Conservation (phyloP, 345 rosid species). For the Angophora floribunda region DNA sequence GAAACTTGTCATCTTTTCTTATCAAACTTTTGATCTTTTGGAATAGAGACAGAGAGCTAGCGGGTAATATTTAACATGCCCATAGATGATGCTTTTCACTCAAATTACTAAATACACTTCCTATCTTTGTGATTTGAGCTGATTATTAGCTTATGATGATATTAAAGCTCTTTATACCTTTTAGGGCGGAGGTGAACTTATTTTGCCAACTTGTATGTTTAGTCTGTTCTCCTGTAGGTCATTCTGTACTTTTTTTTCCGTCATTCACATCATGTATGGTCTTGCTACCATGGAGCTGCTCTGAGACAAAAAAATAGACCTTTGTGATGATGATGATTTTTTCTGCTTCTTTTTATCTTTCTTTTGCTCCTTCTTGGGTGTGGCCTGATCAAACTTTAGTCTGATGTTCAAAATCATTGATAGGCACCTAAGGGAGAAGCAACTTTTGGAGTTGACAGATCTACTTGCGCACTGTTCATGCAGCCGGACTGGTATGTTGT, state of each 20-base stretch:
- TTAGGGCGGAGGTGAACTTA: not conserved
- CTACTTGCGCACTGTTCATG: constrained; percentile 93
- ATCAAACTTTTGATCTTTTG: not conserved
- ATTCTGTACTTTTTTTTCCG: not conserved
- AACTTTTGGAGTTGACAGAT: constrained; percentile 57
- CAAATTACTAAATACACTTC: not conserved
- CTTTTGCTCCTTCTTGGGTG: not conserved
- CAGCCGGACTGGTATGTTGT: constrained; percentile 83
- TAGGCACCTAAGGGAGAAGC: constrained; percentile 82
- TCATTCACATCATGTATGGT: not conserved
- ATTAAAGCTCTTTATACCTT: not conserved
- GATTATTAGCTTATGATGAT: not conserved
- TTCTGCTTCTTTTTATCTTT: not conserved
- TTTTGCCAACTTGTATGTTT: not conserved
- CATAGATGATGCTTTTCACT: not conserved
- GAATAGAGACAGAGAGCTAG: not conserved
- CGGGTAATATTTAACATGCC: not conserved
- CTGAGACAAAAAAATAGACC: not conserved
- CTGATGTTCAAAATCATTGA: not conserved
- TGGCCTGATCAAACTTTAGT: not conserved
- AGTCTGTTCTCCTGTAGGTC: not conserved
- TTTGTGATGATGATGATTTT: not conserved
- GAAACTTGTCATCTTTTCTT: not conserved
- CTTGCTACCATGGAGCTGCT: not conserved
- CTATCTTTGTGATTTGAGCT: not conserved